These are phyloP conservation scores for Sambucus nigra DNA, from an alignment of 129 eudicot species.

Conservation along the genomic window DNA sequence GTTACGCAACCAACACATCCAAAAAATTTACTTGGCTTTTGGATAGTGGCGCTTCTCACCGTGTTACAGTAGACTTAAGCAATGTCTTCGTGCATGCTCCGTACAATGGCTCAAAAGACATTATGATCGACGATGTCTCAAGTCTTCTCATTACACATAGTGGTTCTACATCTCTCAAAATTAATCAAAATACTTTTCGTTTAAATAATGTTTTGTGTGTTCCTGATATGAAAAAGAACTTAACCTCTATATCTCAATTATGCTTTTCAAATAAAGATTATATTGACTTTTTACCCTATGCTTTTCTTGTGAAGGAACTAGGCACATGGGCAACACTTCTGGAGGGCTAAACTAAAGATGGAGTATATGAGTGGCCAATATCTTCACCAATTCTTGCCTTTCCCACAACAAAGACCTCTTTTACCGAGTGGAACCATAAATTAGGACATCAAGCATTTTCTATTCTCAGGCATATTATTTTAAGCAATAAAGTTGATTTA, in stretches of 20 bases:
- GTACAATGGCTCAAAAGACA: not conserved
- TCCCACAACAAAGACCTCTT: not conserved
- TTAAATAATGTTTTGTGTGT: not conserved
- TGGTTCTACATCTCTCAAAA: not conserved
- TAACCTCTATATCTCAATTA: not conserved
- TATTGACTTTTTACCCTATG: not conserved
- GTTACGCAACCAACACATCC: not conserved
- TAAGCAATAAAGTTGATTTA: not conserved
- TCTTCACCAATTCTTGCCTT: not conserved
- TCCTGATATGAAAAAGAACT: not conserved
- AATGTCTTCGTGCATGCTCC: not conserved
- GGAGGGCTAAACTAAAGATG: not conserved
- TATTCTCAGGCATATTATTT: not conserved
- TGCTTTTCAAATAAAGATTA: not conserved
- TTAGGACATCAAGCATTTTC: not conserved
- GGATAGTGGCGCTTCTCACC: constrained; percentile 1
- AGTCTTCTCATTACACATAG: not conserved
- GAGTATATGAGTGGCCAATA: not conserved
- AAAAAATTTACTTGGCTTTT: not conserved
- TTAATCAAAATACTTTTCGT: not conserved
- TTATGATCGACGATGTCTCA: not conserved
- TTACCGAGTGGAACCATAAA: not conserved
- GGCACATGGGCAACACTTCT: not conserved
- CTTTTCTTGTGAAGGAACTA: constrained; percentile 2
- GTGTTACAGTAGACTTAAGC: not conserved